These are phyloP conservation scores for Erysimum cheiri DNA, from an alignment of 441 rosid species.

Conservation along the genomic window DNA sequence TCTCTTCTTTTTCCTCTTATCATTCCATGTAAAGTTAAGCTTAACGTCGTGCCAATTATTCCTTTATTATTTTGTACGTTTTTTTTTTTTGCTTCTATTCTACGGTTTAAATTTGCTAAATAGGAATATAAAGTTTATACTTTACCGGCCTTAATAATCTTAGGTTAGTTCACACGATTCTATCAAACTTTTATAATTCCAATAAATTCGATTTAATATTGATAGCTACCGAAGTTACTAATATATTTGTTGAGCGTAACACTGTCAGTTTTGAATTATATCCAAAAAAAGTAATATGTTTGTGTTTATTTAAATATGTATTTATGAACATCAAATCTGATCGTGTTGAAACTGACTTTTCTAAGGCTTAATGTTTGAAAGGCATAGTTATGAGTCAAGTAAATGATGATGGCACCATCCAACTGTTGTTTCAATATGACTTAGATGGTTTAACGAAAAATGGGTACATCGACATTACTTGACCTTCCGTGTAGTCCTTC, in stretches of 20 bases:
- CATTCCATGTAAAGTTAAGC: constrained; percentile 39
- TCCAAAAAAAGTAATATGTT: too few species aligned
- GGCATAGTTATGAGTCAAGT: constrained; percentile 16
- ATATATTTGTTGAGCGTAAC: neutral
- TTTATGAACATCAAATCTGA: neutral
- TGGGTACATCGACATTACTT: too few species aligned
- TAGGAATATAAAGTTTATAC: neutral
- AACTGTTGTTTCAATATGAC: neutral
- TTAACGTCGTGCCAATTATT: constrained; percentile 39
- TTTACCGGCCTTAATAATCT: constrained; percentile 5
- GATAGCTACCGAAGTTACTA: neutral
- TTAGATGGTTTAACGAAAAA: too few species aligned
- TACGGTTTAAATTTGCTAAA: constrained; percentile 19
- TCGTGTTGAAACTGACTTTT: neutral
- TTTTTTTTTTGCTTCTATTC: neutral
- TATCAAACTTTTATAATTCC: constrained; percentile 20
- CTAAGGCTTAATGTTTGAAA: constrained; percentile 5
- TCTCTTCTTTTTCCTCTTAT: constrained; percentile 37
- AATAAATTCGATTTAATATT: neutral
- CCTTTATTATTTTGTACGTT: constrained; percentile 28
- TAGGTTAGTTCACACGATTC: constrained; percentile 14
- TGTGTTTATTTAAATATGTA: too few species aligned
- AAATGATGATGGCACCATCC: constrained; percentile 9
- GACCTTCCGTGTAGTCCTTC: too few species aligned
- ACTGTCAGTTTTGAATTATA: neutral